Conservation (phyloP, 2,329 filamentous ascomycete species). For the Leptographium wingfieldii region DNA sequence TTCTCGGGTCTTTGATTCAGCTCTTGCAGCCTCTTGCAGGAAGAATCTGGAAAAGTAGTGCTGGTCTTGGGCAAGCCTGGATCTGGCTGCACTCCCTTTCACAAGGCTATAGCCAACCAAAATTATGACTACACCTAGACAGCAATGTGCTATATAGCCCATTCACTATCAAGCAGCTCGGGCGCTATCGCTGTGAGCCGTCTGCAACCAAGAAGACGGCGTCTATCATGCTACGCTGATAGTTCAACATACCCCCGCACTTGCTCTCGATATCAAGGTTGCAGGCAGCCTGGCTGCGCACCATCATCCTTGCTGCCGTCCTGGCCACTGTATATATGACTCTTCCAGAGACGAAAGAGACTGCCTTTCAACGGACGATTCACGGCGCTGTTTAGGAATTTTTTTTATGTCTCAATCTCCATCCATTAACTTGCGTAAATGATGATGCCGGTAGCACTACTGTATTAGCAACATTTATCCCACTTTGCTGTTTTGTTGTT, state of each 20-base stretch:
- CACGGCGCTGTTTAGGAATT: conserved; percentile 46
- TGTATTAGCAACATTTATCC: too few relatives aligned
- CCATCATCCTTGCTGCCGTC: conserved; percentile 63
- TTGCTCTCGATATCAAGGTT: conserved; percentile 74
- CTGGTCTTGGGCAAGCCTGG: conserved; percentile 70
- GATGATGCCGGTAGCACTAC: too few relatives aligned
- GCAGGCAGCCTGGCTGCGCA: conserved; percentile 63
- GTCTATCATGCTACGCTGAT: conserved; percentile 76
- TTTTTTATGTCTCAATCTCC: too few relatives aligned
- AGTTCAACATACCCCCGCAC: conserved; percentile 75
- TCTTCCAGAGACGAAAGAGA: conserved; percentile 50
- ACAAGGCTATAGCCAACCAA: conserved; percentile 57
- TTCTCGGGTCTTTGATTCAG: neutral
- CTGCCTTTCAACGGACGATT: conserved; percentile 78
- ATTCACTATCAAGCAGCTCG: conserved; percentile 58
- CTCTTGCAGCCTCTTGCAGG: neutral
- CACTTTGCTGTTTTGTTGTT: conserved; percentile 32
- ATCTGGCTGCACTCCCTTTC: conserved; percentile 56
- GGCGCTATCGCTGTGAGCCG: conserved; percentile 68
- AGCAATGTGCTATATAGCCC: conserved; percentile 70
- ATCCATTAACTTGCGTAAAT: too few relatives aligned
- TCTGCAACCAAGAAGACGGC: conserved; percentile 82
- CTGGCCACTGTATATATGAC: conserved; percentile 69
- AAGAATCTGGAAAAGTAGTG: conserved; percentile 72
- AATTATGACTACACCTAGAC: conserved; percentile 42